These are phyloP conservation scores for Penicillium palitans DNA, from an alignment of 2,329 filamentous ascomycete species.

Conservation along the genomic window DNA sequence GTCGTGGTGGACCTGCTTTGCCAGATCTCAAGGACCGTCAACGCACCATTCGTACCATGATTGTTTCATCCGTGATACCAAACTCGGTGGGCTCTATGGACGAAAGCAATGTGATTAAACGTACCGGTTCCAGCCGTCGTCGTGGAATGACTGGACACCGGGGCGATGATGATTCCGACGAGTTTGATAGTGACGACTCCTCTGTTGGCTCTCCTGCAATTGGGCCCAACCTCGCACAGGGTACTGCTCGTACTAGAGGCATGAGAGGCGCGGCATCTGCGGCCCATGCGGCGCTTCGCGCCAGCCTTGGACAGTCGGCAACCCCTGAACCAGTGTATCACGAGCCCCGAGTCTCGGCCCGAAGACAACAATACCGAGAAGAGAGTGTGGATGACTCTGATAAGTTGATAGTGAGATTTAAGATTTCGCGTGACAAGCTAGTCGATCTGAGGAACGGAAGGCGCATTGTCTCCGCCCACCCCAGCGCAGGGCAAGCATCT, in stretches of 20 bases:
- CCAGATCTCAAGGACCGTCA: constrained; percentile 96
- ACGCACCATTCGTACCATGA: constrained; percentile 85
- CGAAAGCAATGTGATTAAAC: constrained; percentile 84
- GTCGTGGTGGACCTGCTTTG: constrained; percentile 84
- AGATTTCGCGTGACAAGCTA: constrained; percentile 70
- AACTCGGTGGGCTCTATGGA: constrained; percentile 78
- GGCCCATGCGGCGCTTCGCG: constrained; percentile 81
- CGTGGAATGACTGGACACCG: constrained; percentile 60
- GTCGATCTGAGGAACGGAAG: constrained; percentile 22
- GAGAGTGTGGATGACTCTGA: constrained; percentile 72
- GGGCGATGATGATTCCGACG: constrained; percentile 75
- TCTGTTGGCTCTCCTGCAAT: constrained; percentile 80
- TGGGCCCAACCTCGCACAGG: constrained; percentile 63
- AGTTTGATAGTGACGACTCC: constrained; percentile 88
- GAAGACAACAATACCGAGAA: constrained; percentile 69
- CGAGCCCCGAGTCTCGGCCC: constrained; percentile 68
- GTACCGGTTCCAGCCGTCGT: constrained; percentile 62
- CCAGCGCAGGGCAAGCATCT: constrained; percentile 55
- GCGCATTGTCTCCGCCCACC: constrained; percentile 50
- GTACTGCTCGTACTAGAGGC: constrained; percentile 80
- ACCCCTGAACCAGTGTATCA: constrained; percentile 77
- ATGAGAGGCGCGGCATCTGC: constrained; percentile 86
- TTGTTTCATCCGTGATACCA: constrained; percentile 89
- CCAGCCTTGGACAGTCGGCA: constrained; percentile 73
- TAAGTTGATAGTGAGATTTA: constrained; percentile 73